phyloP scores from a whole-genome alignment of 371 early-diverging fungal species.

The Mortierella sp. region DNA sequence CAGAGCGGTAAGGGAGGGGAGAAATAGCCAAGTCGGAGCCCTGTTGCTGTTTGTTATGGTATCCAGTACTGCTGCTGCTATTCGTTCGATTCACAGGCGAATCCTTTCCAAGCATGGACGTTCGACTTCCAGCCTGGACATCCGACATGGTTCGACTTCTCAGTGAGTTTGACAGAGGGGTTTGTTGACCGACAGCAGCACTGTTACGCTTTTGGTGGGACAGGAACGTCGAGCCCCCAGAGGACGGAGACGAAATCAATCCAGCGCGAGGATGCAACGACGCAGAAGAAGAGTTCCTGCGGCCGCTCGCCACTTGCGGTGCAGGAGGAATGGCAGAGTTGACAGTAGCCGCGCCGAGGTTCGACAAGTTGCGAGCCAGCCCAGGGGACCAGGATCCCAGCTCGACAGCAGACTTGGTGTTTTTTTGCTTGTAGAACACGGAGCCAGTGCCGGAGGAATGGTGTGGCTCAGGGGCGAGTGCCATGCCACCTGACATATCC shows the following conservation, averaged over 20 bases:
- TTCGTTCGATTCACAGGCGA: background rate
- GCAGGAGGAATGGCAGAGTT: background rate
- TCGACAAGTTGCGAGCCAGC: conserved; percentile 23
- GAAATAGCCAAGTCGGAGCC: background rate
- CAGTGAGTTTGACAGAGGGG: conserved; percentile 20
- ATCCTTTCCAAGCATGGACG: conserved; percentile 18
- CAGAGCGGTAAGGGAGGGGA: background rate
- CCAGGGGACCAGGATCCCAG: conserved; percentile 43
- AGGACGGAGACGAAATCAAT: conserved; percentile 3
- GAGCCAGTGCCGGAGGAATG: conserved; percentile 14
- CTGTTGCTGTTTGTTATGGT: conserved; percentile 10
- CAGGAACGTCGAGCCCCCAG: conserved; percentile 7
- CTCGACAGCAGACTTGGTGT: conserved; percentile 38
- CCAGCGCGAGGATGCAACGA: conserved; percentile 9
- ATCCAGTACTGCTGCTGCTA: background rate
- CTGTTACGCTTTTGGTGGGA: conserved; percentile 32
- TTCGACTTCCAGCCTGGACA: conserved; percentile 25
- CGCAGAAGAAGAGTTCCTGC: conserved; percentile 19
- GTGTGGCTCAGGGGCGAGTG: conserved; percentile 1
- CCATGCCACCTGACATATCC: conserved; percentile 25
- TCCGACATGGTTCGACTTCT: conserved; percentile 39
- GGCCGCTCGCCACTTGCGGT: background rate
- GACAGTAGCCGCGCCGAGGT: background rate
- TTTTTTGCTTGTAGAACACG: conserved; percentile 49
- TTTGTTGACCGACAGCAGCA: background rate